Percentiles rank a stretch among this genome's conserved stretches.
Conservation (phyloP, 768 basidiomycete species). For the Tulasnella sp. region DNA sequence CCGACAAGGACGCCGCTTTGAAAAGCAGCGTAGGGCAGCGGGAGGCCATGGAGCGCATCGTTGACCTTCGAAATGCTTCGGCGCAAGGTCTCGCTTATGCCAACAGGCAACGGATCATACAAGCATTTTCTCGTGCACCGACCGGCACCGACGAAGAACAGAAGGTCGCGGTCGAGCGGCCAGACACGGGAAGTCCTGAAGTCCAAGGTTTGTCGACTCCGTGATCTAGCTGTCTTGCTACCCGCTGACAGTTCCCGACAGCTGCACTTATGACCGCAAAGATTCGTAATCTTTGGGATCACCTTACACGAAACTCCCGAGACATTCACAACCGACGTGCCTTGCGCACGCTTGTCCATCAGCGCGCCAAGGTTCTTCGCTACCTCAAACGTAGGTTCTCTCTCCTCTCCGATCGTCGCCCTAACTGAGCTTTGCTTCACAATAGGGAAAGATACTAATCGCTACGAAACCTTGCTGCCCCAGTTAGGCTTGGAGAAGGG, state of each 20-base stretch:
- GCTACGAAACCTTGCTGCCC: constrained; percentile 65
- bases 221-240: background rate
- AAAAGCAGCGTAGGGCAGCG: background rate
- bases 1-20: background rate
- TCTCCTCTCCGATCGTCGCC: background rate
- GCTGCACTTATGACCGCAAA: constrained; percentile 80
- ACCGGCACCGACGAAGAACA: background rate
- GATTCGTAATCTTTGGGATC: constrained; percentile 75
- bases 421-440: background rate
- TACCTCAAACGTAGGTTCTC: constrained; percentile 51
- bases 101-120: constrained; percentile 71
- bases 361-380: constrained; percentile 71
- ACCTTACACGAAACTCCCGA: constrained; percentile 56
- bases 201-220: constrained; percentile 66
- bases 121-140: constrained; percentile 59
- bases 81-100: constrained; percentile 79
- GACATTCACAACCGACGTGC: constrained; percentile 69
- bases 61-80: constrained; percentile 84
- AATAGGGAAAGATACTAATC: constrained; percentile 42
- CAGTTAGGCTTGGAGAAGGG: constrained; percentile 68
- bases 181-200: constrained; percentile 74
- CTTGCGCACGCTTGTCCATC: constrained; percentile 70
- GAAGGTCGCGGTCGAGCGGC: constrained; percentile 34
- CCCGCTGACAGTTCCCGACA: constrained; percentile 29
- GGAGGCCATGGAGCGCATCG: constrained; percentile 50